Evolutionary conservation across 768 basidiomycete species (phyloP).

Genomic region (Leccinellum albellum): DNA sequence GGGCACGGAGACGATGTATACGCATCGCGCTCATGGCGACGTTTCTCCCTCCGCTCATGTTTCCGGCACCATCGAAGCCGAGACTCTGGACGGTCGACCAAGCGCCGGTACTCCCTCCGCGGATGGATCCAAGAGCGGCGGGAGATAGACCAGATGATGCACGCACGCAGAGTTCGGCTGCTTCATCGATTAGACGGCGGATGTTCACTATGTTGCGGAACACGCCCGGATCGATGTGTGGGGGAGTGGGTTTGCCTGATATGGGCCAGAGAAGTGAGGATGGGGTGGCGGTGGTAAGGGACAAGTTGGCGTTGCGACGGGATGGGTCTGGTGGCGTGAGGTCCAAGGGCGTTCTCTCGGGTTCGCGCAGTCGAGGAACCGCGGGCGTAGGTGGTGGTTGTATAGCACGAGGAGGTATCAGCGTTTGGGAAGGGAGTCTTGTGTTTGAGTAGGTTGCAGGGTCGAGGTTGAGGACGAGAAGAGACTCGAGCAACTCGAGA

Average conservation of each 20-base stretch:
- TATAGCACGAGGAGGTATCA: constrained; percentile 27
- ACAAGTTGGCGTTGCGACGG: constrained; percentile 32
- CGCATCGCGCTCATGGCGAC: constrained; percentile 83
- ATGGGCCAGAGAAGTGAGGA: constrained; percentile 50
- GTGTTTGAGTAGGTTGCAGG: constrained; percentile 55
- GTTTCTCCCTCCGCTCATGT: constrained; percentile 58
- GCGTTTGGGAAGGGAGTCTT: constrained; percentile 40
- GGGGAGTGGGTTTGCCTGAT: constrained; percentile 69
- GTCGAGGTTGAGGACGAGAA: constrained; percentile 74
- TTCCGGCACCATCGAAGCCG: constrained; percentile 58
- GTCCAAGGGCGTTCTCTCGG: constrained; percentile 39
- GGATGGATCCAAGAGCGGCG: constrained; percentile 66
- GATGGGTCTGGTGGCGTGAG: constrained; percentile 47
- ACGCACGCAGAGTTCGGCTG: constrained; percentile 82
- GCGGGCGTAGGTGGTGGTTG: constrained; percentile 8
- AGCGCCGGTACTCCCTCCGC: constrained; percentile 40
- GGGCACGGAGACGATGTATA: constrained; percentile 70
- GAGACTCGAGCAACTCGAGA: constrained; percentile 77
- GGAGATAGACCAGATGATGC: constrained; percentile 82
- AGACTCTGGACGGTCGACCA: constrained; percentile 65
- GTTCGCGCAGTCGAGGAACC: constrained; percentile 28
- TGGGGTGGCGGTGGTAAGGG: constrained; percentile 31
- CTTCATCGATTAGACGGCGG: constrained; percentile 82
- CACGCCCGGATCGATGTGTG: constrained; percentile 86
- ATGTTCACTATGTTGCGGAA: constrained; percentile 74